Evolutionary conservation across 2,329 filamentous ascomycete species (phyloP).

Genomic region (Phyllosticta capitalensis): DNA sequence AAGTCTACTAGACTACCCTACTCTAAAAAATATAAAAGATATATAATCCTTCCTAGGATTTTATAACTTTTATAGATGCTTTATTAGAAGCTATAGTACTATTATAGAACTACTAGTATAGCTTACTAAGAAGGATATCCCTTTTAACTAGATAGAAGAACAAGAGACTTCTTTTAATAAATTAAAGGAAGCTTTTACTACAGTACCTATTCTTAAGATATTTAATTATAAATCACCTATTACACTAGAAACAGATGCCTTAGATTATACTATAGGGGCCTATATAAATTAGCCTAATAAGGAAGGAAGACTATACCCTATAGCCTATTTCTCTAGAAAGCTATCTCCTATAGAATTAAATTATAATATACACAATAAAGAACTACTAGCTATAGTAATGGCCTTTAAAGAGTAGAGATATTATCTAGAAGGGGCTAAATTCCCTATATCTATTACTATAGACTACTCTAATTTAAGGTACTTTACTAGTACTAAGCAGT

Average conservation of each 20-base stretch:
- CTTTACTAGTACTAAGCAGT: background rate
- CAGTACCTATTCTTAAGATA: background rate
- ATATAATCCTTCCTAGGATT: slow-evolving; percentile 11
- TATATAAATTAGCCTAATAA: background rate
- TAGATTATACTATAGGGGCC: background rate
- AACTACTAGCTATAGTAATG: background rate
- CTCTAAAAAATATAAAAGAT: slow-evolving; percentile 2
- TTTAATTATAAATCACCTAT: background rate
- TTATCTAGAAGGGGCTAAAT: no score
- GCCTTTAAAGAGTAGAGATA: background rate
- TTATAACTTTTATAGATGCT: slow-evolving; percentile 11
- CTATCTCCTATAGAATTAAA: background rate
- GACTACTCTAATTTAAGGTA: background rate
- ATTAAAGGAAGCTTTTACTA: background rate
- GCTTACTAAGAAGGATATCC: background rate
- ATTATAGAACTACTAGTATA: background rate
- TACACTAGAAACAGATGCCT: background rate
- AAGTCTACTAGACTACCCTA: slow-evolving; percentile 3
- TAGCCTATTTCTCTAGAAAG: background rate
- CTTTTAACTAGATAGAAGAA: background rate
- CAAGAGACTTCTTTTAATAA: background rate
- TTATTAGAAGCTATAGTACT: background rate
- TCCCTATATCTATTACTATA: background rate
- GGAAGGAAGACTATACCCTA: background rate
- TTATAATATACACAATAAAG: background rate